Evolutionary conservation across 352 stramenopile genomes (phyloP).

Genomic region (Bremia lactucae): DNA sequence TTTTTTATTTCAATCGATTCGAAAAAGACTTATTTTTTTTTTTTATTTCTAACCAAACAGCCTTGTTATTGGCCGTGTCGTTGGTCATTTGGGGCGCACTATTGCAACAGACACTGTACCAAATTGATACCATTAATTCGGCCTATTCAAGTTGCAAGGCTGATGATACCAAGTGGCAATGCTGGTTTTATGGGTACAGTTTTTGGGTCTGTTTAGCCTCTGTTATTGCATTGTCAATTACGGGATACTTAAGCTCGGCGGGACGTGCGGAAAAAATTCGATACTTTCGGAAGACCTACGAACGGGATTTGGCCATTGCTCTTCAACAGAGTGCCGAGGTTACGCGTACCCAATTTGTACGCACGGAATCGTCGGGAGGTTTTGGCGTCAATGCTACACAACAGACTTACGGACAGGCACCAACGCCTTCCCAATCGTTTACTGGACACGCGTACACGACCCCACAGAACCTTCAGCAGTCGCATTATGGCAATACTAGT

Average conservation of each 20-base stretch:
- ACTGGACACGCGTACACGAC: conserved; percentile 18
- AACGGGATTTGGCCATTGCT: conserved; percentile 58
- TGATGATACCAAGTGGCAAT: conserved; percentile 55
- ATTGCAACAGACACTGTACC: conserved; percentile 67
- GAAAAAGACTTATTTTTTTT: not conserved
- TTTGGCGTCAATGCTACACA: conserved; percentile 21
- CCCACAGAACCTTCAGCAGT: conserved; percentile 19
- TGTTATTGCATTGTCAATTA: conserved; percentile 68
- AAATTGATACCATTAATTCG: conserved; percentile 69
- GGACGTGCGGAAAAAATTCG: conserved; percentile 76
- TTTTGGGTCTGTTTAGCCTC: conserved; percentile 79
- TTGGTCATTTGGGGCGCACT: conserved; percentile 72
- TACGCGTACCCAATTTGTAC: conserved; percentile 29
- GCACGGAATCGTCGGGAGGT: conserved; percentile 26
- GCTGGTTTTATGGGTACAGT: conserved; percentile 83
- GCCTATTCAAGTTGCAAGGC: conserved; percentile 68
- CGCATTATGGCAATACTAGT: conserved; percentile 12
- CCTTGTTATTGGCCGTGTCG: conserved; percentile 53
- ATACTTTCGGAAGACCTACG: conserved; percentile 78
- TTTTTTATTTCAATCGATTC: conserved; percentile 3
- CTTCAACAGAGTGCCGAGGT: conserved; percentile 66
- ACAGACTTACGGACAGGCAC: conserved; percentile 22
- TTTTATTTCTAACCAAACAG: conserved; percentile 18
- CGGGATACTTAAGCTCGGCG: conserved; percentile 68
- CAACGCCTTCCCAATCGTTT: conserved; percentile 22